phyloP scores from a whole-genome alignment of 1,284 basidiomycete species.

The Austroboletus rostrupii region DNA sequence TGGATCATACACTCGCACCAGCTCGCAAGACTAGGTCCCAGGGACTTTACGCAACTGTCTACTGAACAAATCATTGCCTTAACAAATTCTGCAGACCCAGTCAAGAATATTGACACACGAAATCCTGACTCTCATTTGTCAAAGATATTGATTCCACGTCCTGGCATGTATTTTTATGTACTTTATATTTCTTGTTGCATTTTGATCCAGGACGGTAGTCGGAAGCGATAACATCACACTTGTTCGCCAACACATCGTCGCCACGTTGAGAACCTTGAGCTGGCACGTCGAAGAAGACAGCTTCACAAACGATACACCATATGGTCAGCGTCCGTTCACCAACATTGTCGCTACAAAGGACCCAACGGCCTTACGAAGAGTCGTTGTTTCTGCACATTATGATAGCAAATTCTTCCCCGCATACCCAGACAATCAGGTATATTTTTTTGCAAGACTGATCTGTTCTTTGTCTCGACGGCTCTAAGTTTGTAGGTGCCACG shows the following conservation, averaged over 20 bases:
- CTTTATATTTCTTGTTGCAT: constrained; percentile 9
- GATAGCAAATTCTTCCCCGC: constrained; percentile 89
- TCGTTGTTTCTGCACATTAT: constrained; percentile 92
- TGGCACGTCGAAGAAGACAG: constrained; percentile 85
- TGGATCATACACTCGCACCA: constrained; percentile 27
- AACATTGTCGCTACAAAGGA: constrained; percentile 96
- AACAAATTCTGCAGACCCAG: constrained; percentile 54
- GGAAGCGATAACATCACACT: constrained; percentile 75
- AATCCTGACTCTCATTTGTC: constrained; percentile 72
- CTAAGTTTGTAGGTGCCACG: constrained; percentile 92
- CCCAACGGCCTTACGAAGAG: constrained; percentile 72
- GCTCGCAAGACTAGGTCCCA: constrained; percentile 31
- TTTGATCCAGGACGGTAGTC: constrained; percentile 36
- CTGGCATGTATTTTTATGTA: constrained; percentile 55
- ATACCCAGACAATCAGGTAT: constrained; percentile 70
- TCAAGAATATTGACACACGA: constrained; percentile 60
- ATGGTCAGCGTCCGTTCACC: constrained; percentile 77
- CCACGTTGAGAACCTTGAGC: constrained; percentile 64
- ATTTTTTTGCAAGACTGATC: constrained; percentile 19
- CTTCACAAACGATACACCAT: constrained; percentile 81
- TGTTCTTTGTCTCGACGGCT: constrained; percentile 4
- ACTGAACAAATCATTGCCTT: constrained; percentile 49
- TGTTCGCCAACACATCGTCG: constrained; percentile 74
- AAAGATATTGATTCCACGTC: constrained; percentile 77
- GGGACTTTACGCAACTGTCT: constrained; percentile 50